These are phyloP conservation scores for Gracilaria gracilis DNA, from an alignment of 23 red algal genomes.

Conservation along the genomic window DNA sequence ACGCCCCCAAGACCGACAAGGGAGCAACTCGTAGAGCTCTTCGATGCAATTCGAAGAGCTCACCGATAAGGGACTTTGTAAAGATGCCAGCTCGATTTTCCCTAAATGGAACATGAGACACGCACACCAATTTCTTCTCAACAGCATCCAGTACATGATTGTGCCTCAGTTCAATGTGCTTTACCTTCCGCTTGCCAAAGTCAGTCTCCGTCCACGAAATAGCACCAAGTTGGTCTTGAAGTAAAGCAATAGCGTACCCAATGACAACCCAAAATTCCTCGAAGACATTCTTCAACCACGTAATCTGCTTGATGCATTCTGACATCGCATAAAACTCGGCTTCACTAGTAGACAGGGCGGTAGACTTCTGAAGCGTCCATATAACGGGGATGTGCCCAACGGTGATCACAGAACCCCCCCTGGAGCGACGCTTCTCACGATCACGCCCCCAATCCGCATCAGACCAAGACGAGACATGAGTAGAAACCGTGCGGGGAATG, in stretches of 20 bases:
- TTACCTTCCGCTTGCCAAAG: background rate
- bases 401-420: slow-evolving; percentile 2
- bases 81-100: slow-evolving; percentile 25
- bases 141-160: slow-evolving; percentile 7
- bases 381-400: slow-evolving; percentile 23
- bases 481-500: background rate
- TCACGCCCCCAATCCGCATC: slow-evolving; percentile 23
- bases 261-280: background rate
- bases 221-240: background rate
- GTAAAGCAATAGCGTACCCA: background rate
- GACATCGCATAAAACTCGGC: slow-evolving; percentile 28
- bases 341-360: slow-evolving; percentile 14
- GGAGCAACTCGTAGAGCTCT: background rate
- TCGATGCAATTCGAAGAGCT: background rate
- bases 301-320: slow-evolving; percentile 19
- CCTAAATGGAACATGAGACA: background rate
- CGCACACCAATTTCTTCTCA: background rate
- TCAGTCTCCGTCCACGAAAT: slow-evolving; percentile 1
- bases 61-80: slow-evolving; percentile 28
- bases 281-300: slow-evolving; percentile 21
- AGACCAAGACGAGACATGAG: background rate
- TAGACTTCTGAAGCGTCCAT: slow-evolving; percentile 40
- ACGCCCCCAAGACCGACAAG: background rate
- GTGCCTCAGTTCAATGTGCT: background rate
- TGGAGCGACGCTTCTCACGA: slow-evolving; percentile 13